Evolutionary conservation across 176 grass and related monocot genomes (phyloP).

Genomic region (Rhipidocladum racemiflorum): DNA sequence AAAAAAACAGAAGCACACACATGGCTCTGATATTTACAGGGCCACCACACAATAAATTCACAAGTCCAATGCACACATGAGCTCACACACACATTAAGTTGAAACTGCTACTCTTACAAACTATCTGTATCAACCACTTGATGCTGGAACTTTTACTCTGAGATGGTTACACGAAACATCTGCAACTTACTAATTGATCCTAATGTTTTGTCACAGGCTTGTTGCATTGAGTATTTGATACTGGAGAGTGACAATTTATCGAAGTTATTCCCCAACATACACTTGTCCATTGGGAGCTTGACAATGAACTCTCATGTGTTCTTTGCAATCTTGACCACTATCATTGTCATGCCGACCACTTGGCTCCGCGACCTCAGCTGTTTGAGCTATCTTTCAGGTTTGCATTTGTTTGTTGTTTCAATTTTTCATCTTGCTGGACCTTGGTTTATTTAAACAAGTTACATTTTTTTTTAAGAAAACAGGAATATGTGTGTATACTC

Average conservation of each 20-base stretch:
- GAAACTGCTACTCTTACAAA: neutral
- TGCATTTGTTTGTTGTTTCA: neutral
- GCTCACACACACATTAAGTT: neutral
- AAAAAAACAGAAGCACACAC: neutral
- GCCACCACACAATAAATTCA: neutral
- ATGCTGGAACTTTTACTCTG: neutral
- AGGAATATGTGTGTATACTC: neutral
- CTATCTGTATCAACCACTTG: neutral
- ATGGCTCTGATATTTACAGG: neutral
- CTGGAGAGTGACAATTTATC: conserved; percentile 91
- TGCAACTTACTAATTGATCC: neutral
- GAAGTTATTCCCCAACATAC: conserved; percentile 71
- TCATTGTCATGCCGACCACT: conserved; percentile 85
- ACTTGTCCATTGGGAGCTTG: conserved; percentile 58
- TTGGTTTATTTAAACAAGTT: neutral
- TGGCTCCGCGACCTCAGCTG: conserved; percentile 86
- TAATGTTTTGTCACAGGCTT: conserved; percentile 53
- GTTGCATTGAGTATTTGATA: conserved; percentile 96
- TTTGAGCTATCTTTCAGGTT: conserved; percentile 91
- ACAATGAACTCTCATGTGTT: conserved; percentile 62
- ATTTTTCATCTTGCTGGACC: neutral
- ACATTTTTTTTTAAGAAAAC: neutral
- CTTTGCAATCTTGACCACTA: conserved; percentile 77
- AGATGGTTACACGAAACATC: neutral
- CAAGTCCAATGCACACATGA: neutral